phyloP scores from a whole-genome alignment of 202 grass and related monocot species.

The Setaria viridis region DNA sequence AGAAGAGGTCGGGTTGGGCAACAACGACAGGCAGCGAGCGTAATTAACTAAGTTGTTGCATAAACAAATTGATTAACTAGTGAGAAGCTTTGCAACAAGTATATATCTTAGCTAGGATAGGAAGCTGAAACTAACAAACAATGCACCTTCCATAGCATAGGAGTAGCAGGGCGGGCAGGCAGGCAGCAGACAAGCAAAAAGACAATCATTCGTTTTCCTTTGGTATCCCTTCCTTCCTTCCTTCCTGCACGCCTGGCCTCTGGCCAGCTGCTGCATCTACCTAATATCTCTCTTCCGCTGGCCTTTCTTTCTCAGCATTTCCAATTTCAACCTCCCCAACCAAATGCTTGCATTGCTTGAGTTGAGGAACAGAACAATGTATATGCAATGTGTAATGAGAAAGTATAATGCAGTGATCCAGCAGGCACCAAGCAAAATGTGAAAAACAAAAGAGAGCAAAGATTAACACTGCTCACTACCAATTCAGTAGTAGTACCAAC shows the following conservation, averaged over 20 bases:
- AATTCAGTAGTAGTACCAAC: neutral
- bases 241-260: neutral
- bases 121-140: constrained; percentile 1
- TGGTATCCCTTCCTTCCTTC: constrained; percentile 14
- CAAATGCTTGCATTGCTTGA: neutral
- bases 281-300: neutral
- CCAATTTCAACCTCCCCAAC: neutral
- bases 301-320: constrained; percentile 2
- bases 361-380: too few species aligned
- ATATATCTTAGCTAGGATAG: neutral
- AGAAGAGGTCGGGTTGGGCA: neutral
- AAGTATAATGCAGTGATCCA: neutral
- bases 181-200: constrained; percentile 48
- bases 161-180: constrained; percentile 12
- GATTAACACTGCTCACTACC: neutral
- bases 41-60: neutral
- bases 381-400: neutral
- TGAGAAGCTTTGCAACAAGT: neutral
- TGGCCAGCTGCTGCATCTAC: neutral
- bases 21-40: neutral
- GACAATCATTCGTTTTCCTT: constrained; percentile 57
- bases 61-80: neutral
- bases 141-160: neutral
- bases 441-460: neutral
- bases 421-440: neutral